Conservation (phyloP, 192 early-diverging fungal species). For the Coemansia nantahalensis region DNA sequence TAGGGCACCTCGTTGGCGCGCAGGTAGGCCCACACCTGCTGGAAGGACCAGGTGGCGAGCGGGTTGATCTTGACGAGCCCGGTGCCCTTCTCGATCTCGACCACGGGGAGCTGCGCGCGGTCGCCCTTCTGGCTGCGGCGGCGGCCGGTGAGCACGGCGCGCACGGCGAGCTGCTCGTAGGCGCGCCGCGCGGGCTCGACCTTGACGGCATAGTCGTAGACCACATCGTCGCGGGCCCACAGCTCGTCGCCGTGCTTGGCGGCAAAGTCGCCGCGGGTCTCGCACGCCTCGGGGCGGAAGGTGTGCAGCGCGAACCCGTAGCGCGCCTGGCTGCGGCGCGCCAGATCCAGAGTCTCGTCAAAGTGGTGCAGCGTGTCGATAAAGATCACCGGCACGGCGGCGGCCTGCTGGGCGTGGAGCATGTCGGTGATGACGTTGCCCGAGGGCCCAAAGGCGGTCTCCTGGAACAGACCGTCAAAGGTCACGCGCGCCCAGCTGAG, state of each 20-base stretch:
- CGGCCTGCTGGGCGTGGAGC: conserved; percentile 62
- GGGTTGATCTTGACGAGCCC: conserved; percentile 91
- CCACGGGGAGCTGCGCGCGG: conserved; percentile 68
- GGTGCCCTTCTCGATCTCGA: conserved; percentile 76
- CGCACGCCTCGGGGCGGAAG: conserved; percentile 68
- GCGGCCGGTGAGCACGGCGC: conserved; percentile 86
- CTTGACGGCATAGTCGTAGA: conserved; percentile 90
- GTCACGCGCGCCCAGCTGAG: conserved; percentile 84
- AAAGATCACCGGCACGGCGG: conserved; percentile 74
- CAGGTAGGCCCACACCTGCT: conserved; percentile 85
- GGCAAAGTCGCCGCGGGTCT: conserved; percentile 67
- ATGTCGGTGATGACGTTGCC: conserved; percentile 88
- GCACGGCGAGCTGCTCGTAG: conserved; percentile 70
- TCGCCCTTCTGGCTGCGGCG: conserved; percentile 84
- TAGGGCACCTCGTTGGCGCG: conserved; percentile 84
- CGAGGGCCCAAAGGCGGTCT: conserved; percentile 92
- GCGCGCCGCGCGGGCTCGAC: conserved; percentile 90
- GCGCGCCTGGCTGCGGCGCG: conserved; percentile 60
- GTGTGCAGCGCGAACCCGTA: conserved; percentile 71
- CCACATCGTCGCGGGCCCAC: conserved; percentile 77
- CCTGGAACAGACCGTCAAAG: conserved; percentile 82
- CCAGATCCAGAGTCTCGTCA: conserved; percentile 82
- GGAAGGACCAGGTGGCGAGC: conserved; percentile 87
- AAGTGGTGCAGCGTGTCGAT: conserved; percentile 97
- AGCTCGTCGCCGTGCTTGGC: conserved; percentile 70